Conservation (phyloP, 768 basidiomycete genomes). For the Suillus occidentalis region DNA sequence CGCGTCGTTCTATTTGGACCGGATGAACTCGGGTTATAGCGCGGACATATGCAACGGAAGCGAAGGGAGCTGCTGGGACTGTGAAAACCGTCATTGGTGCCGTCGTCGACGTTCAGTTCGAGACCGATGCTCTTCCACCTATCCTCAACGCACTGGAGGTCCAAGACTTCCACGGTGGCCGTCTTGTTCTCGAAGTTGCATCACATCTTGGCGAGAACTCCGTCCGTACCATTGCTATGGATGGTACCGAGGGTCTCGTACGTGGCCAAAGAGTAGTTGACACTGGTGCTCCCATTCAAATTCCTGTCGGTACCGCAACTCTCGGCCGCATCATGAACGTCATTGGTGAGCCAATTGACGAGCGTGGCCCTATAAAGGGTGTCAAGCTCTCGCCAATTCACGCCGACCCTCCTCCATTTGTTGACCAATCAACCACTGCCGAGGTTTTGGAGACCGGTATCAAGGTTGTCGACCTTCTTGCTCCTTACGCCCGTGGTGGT, state of each 20-base stretch:
- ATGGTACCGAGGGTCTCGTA: slow-evolving; percentile 99
- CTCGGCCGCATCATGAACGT: slow-evolving; percentile 99
- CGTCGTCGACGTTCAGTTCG: slow-evolving; percentile 99
- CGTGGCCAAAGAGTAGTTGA: slow-evolving; percentile 97
- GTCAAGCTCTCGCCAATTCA: slow-evolving; percentile 92
- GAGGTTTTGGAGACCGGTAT: slow-evolving; percentile 99
- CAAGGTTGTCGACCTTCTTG: slow-evolving; percentile 99
- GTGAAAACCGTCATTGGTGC: slow-evolving; percentile 99
- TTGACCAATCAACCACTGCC: slow-evolving; percentile 98
- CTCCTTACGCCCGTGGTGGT: too few species aligned
- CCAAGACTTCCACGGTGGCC: slow-evolving; percentile 88
- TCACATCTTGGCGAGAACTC: slow-evolving; percentile 99
- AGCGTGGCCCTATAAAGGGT: slow-evolving; percentile 98
- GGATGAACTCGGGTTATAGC: slow-evolving; percentile 38
- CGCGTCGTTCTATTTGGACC: neutral
- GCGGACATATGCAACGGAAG: slow-evolving; percentile 91
- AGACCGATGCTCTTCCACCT: slow-evolving; percentile 84
- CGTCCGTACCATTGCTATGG: slow-evolving; percentile 99
- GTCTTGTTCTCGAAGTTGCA: slow-evolving; percentile 98
- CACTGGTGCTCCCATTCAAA: slow-evolving; percentile 93
- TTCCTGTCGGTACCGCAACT: slow-evolving; percentile 92
- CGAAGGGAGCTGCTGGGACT: slow-evolving; percentile 67
- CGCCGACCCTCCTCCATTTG: slow-evolving; percentile 95
- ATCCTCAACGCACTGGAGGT: slow-evolving; percentile 99
- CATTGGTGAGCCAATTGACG: slow-evolving; percentile 99